phyloP scores from a whole-genome alignment of 805 yeast species.

The Metschnikowia continentalis region DNA sequence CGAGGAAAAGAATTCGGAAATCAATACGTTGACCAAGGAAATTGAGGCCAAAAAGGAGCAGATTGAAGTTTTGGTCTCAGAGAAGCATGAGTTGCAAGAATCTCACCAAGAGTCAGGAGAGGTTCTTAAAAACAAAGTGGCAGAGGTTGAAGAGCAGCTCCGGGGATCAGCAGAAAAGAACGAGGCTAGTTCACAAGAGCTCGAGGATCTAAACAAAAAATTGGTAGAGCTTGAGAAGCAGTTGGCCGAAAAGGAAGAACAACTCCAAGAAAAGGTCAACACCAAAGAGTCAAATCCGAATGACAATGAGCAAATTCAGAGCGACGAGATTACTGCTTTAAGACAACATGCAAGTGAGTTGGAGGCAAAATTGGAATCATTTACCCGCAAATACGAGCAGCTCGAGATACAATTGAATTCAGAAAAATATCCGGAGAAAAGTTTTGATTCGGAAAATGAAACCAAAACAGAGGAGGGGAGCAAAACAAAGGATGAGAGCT shows the following conservation, averaged over 20 bases:
- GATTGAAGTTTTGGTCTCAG: not conserved
- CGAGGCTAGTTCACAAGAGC: not conserved
- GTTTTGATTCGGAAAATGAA: not conserved
- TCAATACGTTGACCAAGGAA: constrained; percentile 4
- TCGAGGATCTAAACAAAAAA: not conserved
- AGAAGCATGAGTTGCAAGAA: not conserved
- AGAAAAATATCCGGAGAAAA: not conserved
- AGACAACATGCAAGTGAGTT: not conserved
- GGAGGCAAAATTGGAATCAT: not conserved
- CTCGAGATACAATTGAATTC: not conserved
- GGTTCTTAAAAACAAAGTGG: not conserved
- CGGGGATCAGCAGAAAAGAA: not conserved
- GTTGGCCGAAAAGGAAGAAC: not conserved
- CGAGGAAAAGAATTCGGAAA: constrained; percentile 1
- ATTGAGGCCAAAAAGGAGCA: constrained; percentile 1
- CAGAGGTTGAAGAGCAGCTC: constrained; percentile 4
- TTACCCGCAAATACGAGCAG: not conserved
- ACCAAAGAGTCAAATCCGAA: not conserved
- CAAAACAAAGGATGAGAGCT: not conserved
- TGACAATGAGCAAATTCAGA: not conserved
- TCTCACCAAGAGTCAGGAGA: not conserved
- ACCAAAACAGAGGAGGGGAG: not conserved
- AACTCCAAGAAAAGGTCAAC: not conserved
- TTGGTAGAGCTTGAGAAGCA: not conserved
- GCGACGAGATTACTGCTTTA: not conserved